phyloP scores from a whole-genome alignment of 2,329 filamentous ascomycete genomes.

The Colletotrichum viniferum region DNA sequence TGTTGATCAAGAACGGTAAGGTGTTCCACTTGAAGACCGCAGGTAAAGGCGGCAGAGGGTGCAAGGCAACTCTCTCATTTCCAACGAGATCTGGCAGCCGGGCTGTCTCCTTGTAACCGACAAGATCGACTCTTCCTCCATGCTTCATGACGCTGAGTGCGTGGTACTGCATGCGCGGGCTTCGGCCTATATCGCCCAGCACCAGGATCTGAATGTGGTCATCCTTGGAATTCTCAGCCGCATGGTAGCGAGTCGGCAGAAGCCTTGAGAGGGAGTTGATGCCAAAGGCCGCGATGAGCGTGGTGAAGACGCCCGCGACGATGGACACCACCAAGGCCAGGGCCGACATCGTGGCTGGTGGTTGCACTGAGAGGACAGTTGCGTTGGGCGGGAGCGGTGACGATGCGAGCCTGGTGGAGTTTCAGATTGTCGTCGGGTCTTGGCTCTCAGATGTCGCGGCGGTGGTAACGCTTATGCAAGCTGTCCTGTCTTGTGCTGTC shows the following conservation, averaged over 20 bases:
- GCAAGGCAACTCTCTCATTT: constrained; percentile 72
- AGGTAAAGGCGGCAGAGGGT: constrained; percentile 73
- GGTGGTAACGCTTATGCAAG: constrained; percentile 12
- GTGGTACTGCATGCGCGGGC: constrained; percentile 98
- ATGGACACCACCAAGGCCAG: constrained; percentile 2
- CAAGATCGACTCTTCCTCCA: constrained; percentile 79
- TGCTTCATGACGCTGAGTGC: constrained; percentile 88
- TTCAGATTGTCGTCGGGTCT: not conserved
- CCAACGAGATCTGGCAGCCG: constrained; percentile 77
- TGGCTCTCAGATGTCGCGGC: not conserved
- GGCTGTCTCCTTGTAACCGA: constrained; percentile 89
- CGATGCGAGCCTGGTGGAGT: not conserved
- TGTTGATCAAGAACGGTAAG: constrained; percentile 77
- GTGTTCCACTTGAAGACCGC: constrained; percentile 68
- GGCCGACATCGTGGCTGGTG: constrained; percentile 1
- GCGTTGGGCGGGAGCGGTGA: not conserved
- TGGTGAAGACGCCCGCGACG: constrained; percentile 16
- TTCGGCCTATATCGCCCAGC: constrained; percentile 92
- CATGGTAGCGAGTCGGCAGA: constrained; percentile 39
- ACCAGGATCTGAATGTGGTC: constrained; percentile 80
- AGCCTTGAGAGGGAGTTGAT: constrained; percentile 23
- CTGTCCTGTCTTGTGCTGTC: constrained; percentile 8
- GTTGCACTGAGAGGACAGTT: not conserved
- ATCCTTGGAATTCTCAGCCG: constrained; percentile 37
- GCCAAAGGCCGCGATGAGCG: constrained; percentile 3